Conservation (phyloP, 2,329 filamentous ascomycete species). For the Aspergillus oerlinghausenensis region DNA sequence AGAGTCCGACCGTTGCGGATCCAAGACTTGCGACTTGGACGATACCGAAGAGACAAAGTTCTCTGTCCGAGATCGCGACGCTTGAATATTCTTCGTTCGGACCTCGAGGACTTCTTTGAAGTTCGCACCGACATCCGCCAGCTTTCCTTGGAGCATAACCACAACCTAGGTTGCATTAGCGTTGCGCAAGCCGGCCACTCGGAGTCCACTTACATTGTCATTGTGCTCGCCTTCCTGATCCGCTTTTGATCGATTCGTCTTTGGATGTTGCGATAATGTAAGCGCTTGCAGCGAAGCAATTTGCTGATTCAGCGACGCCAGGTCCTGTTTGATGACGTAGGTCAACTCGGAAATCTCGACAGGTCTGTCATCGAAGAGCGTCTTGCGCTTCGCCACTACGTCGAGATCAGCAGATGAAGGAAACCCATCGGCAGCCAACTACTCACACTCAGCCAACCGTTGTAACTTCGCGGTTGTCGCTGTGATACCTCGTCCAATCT, state of each 20-base stretch:
- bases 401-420: constrained; percentile 4
- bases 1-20: constrained; percentile 69
- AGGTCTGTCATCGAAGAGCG: constrained; percentile 92
- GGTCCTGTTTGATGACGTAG: constrained; percentile 96
- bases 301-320: constrained; percentile 78
- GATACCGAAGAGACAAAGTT: constrained; percentile 93
- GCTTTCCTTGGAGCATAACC: constrained; percentile 80
- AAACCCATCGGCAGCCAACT: not conserved
- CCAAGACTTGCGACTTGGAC: constrained; percentile 63
- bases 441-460: constrained; percentile 76
- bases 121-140: constrained; percentile 87
- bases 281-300: constrained; percentile 78
- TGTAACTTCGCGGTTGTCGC: constrained; percentile 93
- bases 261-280: constrained; percentile 70
- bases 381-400: constrained; percentile 86
- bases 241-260: constrained; percentile 42
- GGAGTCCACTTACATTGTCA: constrained; percentile 63
- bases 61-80: constrained; percentile 83
- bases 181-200: constrained; percentile 1
- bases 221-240: constrained; percentile 93
- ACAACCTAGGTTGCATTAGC: constrained; percentile 53
- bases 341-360: constrained; percentile 97
- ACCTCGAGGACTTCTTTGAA: constrained; percentile 98
- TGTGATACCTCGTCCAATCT: constrained; percentile 87
- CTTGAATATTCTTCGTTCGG: constrained; percentile 96